Evolutionary conservation across 106 monocot genomes (phyloP).

Genomic region (Triglochin maritima): DNA sequence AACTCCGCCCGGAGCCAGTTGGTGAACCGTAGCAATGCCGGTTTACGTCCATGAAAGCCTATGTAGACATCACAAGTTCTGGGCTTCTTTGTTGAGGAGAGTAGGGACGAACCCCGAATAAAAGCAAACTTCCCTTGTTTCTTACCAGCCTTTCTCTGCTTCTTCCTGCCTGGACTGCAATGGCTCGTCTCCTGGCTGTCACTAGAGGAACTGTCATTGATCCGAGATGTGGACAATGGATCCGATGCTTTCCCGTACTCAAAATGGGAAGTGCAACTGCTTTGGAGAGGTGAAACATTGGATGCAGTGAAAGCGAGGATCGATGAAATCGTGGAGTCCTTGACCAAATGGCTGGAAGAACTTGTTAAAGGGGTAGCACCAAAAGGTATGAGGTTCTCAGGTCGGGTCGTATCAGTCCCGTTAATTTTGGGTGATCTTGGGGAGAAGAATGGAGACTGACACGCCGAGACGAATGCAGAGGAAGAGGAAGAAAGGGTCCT

Average conservation of each 20-base stretch:
- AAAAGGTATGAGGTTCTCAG: constrained; percentile 2
- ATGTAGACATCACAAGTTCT: constrained; percentile 74
- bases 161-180: constrained; percentile 16
- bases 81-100: constrained; percentile 38
- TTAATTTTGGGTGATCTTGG: constrained; percentile 42
- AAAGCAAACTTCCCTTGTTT: constrained; percentile 25
- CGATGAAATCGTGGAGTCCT: not conserved
- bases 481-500: constrained; percentile 80
- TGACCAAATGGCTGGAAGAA: not conserved
- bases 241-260: constrained; percentile 10
- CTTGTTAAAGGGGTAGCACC: not conserved
- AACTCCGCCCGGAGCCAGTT: constrained; percentile 91
- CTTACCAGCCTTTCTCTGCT: constrained; percentile 36
- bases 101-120: constrained; percentile 21
- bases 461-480: constrained; percentile 88
- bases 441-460: constrained; percentile 92
- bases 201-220: constrained; percentile 37
- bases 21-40: constrained; percentile 61
- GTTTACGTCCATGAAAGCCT: constrained; percentile 71
- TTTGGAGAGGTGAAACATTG: constrained; percentile 33
- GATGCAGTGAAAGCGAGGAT: constrained; percentile 17
- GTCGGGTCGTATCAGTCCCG: constrained; percentile 6
- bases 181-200: constrained; percentile 26
- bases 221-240: constrained; percentile 16
- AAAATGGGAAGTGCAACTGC: constrained; percentile 29